Base-by-base conservation (phyloP, 2,329 filamentous ascomycete species). In the Colletotrichum sp. region DNA sequence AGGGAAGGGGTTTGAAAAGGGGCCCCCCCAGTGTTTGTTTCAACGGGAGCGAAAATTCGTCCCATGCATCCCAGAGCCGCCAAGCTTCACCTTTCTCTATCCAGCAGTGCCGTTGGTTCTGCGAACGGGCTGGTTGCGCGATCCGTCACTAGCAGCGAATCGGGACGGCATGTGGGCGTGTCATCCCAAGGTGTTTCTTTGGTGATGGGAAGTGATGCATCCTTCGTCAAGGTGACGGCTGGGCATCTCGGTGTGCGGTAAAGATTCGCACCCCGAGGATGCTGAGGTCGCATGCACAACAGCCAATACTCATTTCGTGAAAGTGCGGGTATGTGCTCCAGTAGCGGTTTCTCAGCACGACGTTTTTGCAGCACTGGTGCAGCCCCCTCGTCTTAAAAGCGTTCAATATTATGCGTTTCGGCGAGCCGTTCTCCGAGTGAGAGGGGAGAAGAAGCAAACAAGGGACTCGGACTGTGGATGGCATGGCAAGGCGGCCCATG, bases 1-100 rank as follows among this genome's bases (percentile, higher is more conserved):
- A 55, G 69, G 61, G 24, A 34, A 57, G 36, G 28, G 58, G 71
- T n/a, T 18, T 18, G n/a, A 52, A 60, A 30, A 58, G 61, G 30
- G 32, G 13, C 28, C 58, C 69, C 43, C 43, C 73, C 73, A 68
- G 63, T 75, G 28, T 75, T 75, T 68, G 73, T 75, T 75, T 75
- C 69, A 64, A 73, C 43, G 43, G 73, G 71, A 72, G 57, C 63
- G 36, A 68, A 73, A 43, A 73, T 36, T 75, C 63, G 57, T 73
- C 70, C 64, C 69, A 68, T 65, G 64, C 43, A 73, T 72, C 63
- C 65, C 63, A 57, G 43, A 36, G 26, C 57, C 48, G 73, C 69
- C 73, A 75, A 75, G 73, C 69, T 52, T 63, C 58, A 60, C 34
- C 67, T 34, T 63, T 26, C 34, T 30, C 32, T 68, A 26, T 21